Evolutionary conservation across 306 rosid genomes (phyloP), one percentile per base, ranked within the genome.

Genomic region (Vicia faba): DNA sequence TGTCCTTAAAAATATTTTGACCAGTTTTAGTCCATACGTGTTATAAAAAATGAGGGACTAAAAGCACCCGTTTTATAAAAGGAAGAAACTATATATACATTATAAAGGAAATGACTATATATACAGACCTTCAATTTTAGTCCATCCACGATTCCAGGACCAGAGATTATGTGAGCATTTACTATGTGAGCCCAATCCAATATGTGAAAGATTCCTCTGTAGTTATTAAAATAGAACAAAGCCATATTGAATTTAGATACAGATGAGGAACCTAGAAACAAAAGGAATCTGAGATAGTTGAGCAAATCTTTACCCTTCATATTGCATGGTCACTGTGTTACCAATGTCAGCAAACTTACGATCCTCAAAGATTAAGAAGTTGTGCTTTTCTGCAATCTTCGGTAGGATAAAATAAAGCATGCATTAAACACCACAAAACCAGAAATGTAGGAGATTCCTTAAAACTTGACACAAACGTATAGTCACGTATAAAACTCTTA

Each of bases 301-400:
- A 70, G 41, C 41, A 44, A 41, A 64, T 54, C 6, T 77, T 68
- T 75, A 87, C 98, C 98, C 98, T 84, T 78, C 93, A 81, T 92
- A 87, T 77, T 92, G 96, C 98, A 89, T 86, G 39, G 96, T 92
- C 45, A 89, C 96, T 7, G 96, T 92, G 84, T 86, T 92, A 23
- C 98, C 96, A 56, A 92, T 92, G 73, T 92, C 96, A 45, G 96
- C 98, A 75, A 89, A 92, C 78, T 92, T 92, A 28, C 96, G 95
- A 68, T 92, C 98, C 79, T 92, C 98, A 73, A 89, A 92, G 84
- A 92, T 84, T 45, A 92, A 80, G 87, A 92, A 92, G 79, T 89
- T 92, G 61, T 89, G 78, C 58, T 86, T 89, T 4, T 89, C 88
- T 44, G 96, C 96, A 78, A 92, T 86, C 95, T 92, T 82, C 56